Evolutionary conservation across 305 asterid species (phyloP), one percentile per base, ranked within the genome.

Genomic region (Fraxinus paxiana): DNA sequence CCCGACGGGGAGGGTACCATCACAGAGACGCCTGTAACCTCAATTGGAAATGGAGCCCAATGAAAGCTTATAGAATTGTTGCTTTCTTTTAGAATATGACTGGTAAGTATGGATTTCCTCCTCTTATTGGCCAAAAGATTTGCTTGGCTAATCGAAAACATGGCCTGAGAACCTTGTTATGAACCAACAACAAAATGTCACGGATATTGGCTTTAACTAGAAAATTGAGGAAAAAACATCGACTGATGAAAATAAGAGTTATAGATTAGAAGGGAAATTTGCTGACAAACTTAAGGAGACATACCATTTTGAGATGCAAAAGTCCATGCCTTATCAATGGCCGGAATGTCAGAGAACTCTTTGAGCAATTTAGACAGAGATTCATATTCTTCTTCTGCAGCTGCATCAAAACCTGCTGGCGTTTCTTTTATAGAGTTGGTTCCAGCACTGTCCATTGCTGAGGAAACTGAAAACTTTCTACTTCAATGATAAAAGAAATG

Each of bases 1-100:
- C 99, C 98, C 26, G 98, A 94, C 75, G 98, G 98, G 75, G 97
- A 92, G 12, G 99, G 99, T 73, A 88, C 87, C 87, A 92, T 77
- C 28, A 88, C 51, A 78, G 98, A 90, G 75, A 92, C 93, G 48
- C 94, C 87, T 0, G 83, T 88, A 88, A 92, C 88, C 85, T 96
- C 98, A 30, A 88, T 84, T 46, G 98, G 99, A 84, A 96, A 96
- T 17, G 96, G 97, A 26, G 92, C 84, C 98, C 98, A 96, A 0
- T 81, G 87, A 82, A 94, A 94, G 83, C 86, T 88, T 31, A 88
- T 86, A 35, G 92, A 86, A 80, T 82, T 83, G 69, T 82, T 77
- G 67, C 81, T 86, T 72, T 82, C 84, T 65, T 75, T 87, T 10
- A 84, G 72, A 83, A 94, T 91, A 85, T 92, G 92, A 85, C 97